Conservation (phyloP, 2,329 filamentous ascomycete genomes). For the Ceratocystis variospora region DNA sequence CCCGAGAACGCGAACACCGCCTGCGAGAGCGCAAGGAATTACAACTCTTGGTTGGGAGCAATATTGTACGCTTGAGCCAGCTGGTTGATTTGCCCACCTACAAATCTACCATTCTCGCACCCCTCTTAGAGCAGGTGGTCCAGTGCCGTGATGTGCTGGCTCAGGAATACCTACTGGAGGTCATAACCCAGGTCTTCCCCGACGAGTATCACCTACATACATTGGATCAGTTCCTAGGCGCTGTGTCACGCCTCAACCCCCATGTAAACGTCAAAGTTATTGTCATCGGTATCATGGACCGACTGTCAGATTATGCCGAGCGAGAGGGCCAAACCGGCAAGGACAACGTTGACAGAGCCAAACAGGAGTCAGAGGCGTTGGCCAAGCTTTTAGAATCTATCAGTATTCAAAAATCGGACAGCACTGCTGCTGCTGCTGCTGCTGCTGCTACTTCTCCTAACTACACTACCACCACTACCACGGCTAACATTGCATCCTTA, state of each 20-base stretch:
- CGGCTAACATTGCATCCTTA: not conserved
- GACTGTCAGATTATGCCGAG: slow-evolving; percentile 86
- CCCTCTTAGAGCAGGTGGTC: slow-evolving; percentile 88
- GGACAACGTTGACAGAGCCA: slow-evolving; percentile 63
- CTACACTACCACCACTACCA: slow-evolving; percentile 2
- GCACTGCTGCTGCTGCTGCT: not conserved
- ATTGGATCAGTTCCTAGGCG: slow-evolving; percentile 84
- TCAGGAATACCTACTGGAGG: slow-evolving; percentile 93
- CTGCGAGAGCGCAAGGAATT: slow-evolving; percentile 91
- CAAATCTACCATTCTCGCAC: slow-evolving; percentile 76
- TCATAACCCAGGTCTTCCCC: slow-evolving; percentile 97
- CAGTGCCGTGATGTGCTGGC: slow-evolving; percentile 94
- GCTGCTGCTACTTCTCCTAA: slow-evolving; percentile 10
- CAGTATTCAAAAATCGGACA: slow-evolving; percentile 47
- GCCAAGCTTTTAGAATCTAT: slow-evolving; percentile 64
- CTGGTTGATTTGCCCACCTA: slow-evolving; percentile 90
- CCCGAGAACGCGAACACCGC: slow-evolving; percentile 79
- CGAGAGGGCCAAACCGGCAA: slow-evolving; percentile 57
- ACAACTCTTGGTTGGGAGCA: slow-evolving; percentile 89
- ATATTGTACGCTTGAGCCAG: slow-evolving; percentile 87
- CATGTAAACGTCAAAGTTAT: slow-evolving; percentile 97
- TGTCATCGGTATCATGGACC: slow-evolving; percentile 94
- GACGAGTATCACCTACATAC: slow-evolving; percentile 98
- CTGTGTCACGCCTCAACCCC: slow-evolving; percentile 82
- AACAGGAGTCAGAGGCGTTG: slow-evolving; percentile 63